A percentile compares a stretch with the other conserved stretches of the same genome.
These are phyloP conservation scores for Linum usitatissimum DNA, from an alignment of 345 rosid genomes.

Conservation along the genomic window DNA sequence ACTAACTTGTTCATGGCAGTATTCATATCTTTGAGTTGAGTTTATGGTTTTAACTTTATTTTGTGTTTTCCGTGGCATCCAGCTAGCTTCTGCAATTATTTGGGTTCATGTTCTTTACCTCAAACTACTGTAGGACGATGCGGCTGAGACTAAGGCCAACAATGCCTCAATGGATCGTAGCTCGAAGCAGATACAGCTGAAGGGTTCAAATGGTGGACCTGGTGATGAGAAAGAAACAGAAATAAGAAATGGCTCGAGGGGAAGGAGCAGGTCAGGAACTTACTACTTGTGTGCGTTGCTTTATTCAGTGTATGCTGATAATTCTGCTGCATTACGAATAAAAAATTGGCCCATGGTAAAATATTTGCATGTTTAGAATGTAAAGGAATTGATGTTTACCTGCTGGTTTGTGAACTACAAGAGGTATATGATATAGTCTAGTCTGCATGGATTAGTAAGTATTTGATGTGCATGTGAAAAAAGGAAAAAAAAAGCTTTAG, in stretches of 20 bases:
- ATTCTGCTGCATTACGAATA: background rate
- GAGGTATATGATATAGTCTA: background rate
- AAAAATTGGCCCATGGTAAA: background rate
- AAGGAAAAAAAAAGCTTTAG: too few species aligned
- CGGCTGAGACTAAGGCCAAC: background rate
- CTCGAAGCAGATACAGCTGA: background rate
- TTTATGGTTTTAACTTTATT: conserved; percentile 1
- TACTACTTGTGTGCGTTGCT: background rate
- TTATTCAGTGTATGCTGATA: background rate
- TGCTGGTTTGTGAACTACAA: background rate
- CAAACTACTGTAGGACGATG: conserved; percentile 8
- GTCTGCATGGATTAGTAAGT: background rate
- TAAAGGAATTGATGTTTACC: background rate
- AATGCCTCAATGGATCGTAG: background rate
- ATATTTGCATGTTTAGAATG: background rate
- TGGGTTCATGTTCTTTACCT: conserved; percentile 8
- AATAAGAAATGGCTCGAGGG: conserved; percentile 3
- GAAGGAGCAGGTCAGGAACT: background rate
- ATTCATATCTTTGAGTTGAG: background rate
- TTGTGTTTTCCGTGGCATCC: conserved; percentile 4
- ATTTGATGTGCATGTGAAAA: too few species aligned
- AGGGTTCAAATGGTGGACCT: background rate
- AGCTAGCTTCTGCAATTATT: conserved; percentile 8
- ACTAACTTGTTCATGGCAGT: background rate
- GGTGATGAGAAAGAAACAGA: conserved; percentile 1